Conservation (phyloP, 1,139 yeast genomes). For the Pichia sp. region DNA sequence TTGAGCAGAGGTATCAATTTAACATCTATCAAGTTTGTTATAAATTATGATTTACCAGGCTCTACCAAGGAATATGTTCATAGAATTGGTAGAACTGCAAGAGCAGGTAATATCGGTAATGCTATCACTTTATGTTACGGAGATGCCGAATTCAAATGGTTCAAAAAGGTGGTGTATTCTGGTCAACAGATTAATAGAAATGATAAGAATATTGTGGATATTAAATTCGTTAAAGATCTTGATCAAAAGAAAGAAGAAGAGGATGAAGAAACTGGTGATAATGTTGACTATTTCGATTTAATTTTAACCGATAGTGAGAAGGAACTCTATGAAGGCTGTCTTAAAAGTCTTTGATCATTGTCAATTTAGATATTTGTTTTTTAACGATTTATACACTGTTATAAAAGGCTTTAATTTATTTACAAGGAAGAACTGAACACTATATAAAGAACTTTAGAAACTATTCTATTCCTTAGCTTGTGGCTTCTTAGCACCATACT, state of each 20-base stretch:
- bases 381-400: too few species aligned
- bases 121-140: conserved; percentile 74
- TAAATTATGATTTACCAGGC: conserved; percentile 88
- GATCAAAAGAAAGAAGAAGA: conserved; percentile 18
- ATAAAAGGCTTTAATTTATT: neutral
- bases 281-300: conserved; percentile 20
- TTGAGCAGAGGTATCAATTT: conserved; percentile 95
- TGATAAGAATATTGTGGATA: conserved; percentile 27
- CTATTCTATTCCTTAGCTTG: conserved; percentile 38
- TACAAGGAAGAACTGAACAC: conserved; percentile 10
- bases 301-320: conserved; percentile 33
- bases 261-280: conserved; percentile 11
- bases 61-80: conserved; percentile 93
- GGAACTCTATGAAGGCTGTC: conserved; percentile 41
- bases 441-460: too few species aligned
- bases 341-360: conserved; percentile 39
- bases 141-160: conserved; percentile 73
- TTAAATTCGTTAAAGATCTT: conserved; percentile 29
- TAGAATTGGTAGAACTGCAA: conserved; percentile 94
- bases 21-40: conserved; percentile 64
- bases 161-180: conserved; percentile 45
- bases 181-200: conserved; percentile 39
- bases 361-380: neutral
- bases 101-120: conserved; percentile 78
- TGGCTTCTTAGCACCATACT: conserved; percentile 94